These are phyloP conservation scores for Lactarius pseudohatsudake DNA, from an alignment of 768 basidiomycete genomes.

Conservation along the genomic window DNA sequence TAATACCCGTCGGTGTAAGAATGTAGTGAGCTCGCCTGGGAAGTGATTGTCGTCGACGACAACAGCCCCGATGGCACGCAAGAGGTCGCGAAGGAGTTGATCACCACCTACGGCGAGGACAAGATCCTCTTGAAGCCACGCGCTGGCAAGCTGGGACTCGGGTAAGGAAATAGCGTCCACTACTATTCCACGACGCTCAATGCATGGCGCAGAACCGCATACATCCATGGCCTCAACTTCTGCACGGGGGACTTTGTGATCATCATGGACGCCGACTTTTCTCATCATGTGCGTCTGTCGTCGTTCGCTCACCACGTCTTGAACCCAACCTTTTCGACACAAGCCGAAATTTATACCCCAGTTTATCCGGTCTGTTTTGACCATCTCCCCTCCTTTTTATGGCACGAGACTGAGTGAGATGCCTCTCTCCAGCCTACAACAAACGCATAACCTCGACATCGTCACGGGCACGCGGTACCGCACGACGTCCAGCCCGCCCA, in stretches of 20 bases:
- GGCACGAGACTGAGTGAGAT: conserved; percentile 1
- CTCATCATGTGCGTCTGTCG: conserved; percentile 71
- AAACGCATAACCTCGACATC: conserved; percentile 85
- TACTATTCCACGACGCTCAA: not conserved
- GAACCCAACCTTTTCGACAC: not conserved
- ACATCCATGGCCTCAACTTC: conserved; percentile 88
- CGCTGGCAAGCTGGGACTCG: conserved; percentile 87
- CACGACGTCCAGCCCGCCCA: conserved; percentile 53
- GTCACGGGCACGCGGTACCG: conserved; percentile 92
- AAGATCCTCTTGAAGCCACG: conserved; percentile 85
- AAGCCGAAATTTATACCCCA: conserved; percentile 95
- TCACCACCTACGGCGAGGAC: conserved; percentile 79
- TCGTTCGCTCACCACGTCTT: not conserved
- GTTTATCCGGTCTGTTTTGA: conserved; percentile 65
- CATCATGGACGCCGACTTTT: conserved; percentile 97
- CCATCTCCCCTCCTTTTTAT: not conserved
- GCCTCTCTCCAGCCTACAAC: conserved; percentile 60
- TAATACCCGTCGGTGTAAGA: conserved; percentile 28
- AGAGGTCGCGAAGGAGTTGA: conserved; percentile 79
- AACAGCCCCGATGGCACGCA: conserved; percentile 92
- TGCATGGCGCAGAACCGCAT: conserved; percentile 64
- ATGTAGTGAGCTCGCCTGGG: conserved; percentile 72
- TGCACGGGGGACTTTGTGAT: conserved; percentile 91
- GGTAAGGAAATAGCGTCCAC: conserved; percentile 43
- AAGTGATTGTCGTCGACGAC: conserved; percentile 89